phyloP scores from a whole-genome alignment of 148 eudicot genomes.

The Amaranthus cruentus region DNA sequence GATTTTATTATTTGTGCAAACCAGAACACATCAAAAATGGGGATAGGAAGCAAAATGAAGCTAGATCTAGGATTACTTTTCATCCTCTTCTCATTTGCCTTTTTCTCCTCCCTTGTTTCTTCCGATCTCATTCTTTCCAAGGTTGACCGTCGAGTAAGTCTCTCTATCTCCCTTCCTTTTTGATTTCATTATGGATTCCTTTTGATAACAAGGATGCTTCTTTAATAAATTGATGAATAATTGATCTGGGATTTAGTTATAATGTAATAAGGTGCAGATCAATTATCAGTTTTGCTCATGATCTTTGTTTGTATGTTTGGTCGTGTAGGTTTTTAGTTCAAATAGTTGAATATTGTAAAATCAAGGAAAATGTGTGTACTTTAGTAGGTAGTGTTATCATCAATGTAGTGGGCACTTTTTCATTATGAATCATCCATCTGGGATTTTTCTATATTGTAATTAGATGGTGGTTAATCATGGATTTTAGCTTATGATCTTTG shows the following conservation, averaged over 20 bases:
- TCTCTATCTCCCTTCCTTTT: background rate
- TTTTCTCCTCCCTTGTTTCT: conserved; percentile 33
- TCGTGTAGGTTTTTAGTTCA: too few species aligned
- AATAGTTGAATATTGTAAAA: too few species aligned
- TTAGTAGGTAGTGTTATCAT: too few species aligned
- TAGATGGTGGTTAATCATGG: background rate
- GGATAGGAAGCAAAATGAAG: conserved; percentile 19
- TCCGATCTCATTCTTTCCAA: conserved; percentile 85
- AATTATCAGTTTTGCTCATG: too few species aligned
- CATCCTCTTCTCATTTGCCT: conserved; percentile 23
- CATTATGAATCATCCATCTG: conserved; percentile 3
- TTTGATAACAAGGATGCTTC: background rate
- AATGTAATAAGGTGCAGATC: too few species aligned
- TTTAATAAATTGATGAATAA: too few species aligned
- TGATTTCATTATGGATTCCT: background rate
- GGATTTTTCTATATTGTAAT: background rate
- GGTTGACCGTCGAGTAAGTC: conserved; percentile 77
- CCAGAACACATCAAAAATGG: conserved; percentile 6
- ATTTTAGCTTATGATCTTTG: conserved; percentile 7
- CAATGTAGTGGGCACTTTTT: background rate
- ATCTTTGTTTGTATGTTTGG: too few species aligned
- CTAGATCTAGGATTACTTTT: conserved; percentile 31
- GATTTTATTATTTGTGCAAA: too few species aligned
- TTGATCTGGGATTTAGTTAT: too few species aligned
- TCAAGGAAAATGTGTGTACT: too few species aligned